These are phyloP conservation scores for Huntiella abstrusa DNA, from an alignment of 2,329 filamentous ascomycete genomes.

Conservation along the genomic window DNA sequence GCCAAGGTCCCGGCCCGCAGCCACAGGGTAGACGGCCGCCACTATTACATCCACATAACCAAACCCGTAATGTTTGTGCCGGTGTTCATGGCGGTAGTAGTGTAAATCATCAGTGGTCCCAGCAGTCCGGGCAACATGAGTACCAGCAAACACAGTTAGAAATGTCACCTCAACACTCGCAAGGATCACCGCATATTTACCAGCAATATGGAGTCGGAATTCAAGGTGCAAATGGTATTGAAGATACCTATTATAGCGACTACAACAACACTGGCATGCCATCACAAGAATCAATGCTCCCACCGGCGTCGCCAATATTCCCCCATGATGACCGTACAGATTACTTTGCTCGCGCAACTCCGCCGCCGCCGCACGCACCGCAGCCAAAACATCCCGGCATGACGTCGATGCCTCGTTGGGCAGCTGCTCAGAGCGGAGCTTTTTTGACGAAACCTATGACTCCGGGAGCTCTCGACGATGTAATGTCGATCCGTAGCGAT, in stretches of 20 bases:
- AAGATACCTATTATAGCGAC: neutral
- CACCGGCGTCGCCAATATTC: constrained; percentile 1
- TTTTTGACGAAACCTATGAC: constrained; percentile 3
- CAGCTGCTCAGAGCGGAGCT: constrained; percentile 5
- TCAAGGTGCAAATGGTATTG: too few relatives aligned
- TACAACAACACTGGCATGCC: neutral
- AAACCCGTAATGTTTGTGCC: neutral
- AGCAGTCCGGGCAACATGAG: neutral
- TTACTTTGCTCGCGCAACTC: constrained; percentile 7
- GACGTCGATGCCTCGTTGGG: constrained; percentile 9
- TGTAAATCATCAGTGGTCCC: neutral
- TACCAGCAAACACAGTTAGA: neutral
- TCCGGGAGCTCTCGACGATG: neutral
- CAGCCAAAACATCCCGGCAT: constrained; percentile 7
- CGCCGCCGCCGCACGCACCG: constrained; percentile 9
- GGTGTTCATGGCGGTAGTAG: neutral
- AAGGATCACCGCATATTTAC: neutral
- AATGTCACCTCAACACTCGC: too few relatives aligned
- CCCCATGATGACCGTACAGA: constrained; percentile 7
- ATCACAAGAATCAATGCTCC: neutral
- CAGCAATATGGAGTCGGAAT: neutral
- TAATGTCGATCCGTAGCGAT: neutral
- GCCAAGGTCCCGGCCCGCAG: neutral
- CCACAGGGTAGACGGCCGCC: neutral
- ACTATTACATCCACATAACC: neutral